These are phyloP conservation scores for Salicornia ramosissima DNA, from an alignment of 148 eudicot species.

Conservation along the genomic window DNA sequence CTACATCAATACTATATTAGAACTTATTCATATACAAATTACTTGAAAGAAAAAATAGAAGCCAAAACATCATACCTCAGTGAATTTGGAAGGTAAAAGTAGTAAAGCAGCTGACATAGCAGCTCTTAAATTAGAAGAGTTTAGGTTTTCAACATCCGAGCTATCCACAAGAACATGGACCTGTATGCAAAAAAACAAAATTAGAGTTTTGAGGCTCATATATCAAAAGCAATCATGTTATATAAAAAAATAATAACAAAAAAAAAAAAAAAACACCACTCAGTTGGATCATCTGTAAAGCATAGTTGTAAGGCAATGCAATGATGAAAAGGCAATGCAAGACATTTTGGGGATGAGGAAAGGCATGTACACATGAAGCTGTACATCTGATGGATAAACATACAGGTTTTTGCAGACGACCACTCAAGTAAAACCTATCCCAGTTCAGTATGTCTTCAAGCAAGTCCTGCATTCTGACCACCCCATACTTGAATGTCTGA, in stretches of 20 bases:
- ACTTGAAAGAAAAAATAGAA: slow-evolving; percentile 15
- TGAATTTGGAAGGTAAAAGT: slow-evolving; percentile 62
- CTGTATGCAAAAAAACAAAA: slow-evolving; percentile 29
- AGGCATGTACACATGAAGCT: not conserved
- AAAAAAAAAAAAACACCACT: not conserved
- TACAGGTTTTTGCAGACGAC: slow-evolving; percentile 97
- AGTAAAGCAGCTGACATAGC: slow-evolving; percentile 87
- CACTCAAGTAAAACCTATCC: slow-evolving; percentile 81
- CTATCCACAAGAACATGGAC: slow-evolving; percentile 63
- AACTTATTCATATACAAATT: not conserved
- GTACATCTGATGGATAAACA: slow-evolving; percentile 15
- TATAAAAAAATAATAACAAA: too few species aligned
- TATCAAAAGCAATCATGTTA: slow-evolving; percentile 1
- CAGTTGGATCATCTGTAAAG: not conserved
- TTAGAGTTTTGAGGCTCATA: slow-evolving; percentile 14
- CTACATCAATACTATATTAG: slow-evolving; percentile 35
- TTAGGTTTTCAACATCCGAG: slow-evolving; percentile 49
- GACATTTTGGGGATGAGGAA: not conserved
- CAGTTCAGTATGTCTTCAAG: slow-evolving; percentile 63
- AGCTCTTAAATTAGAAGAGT: slow-evolving; percentile 65
- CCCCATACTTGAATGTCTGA: slow-evolving; percentile 85
- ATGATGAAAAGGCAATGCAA: not conserved
- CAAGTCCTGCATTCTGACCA: slow-evolving; percentile 78
- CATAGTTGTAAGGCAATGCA: not conserved
- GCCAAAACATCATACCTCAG: slow-evolving; percentile 50